Conservation (phyloP, 768 basidiomycete genomes). For the Leccinum olivaceopallidum region DNA sequence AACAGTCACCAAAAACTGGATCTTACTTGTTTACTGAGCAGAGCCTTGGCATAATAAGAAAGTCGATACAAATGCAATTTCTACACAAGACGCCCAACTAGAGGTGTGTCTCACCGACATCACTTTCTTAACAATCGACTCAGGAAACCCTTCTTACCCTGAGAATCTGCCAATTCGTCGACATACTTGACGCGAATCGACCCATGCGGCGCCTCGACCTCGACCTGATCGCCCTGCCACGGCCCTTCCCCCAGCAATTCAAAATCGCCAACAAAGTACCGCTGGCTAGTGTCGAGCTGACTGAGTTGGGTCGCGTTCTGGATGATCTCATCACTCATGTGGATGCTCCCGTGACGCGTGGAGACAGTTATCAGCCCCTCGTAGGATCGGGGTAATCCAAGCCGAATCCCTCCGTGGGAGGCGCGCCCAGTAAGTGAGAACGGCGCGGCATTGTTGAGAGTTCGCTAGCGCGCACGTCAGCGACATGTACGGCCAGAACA, state of each 20-base stretch:
- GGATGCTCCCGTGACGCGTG: conserved; percentile 19
- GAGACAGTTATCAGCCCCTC: conserved; percentile 20
- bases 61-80: neutral
- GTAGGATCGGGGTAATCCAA: conserved; percentile 25
- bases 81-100: neutral
- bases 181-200: conserved; percentile 21
- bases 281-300: conserved; percentile 15
- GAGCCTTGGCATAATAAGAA: neutral
- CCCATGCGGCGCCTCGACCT: conserved; percentile 19
- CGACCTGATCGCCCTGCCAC: conserved; percentile 26
- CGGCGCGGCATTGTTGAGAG: conserved; percentile 14
- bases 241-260: conserved; percentile 10
- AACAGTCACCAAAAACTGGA: neutral
- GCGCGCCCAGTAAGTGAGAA: conserved; percentile 16
- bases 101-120: neutral
- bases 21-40: too few species aligned
- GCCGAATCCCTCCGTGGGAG: conserved; percentile 14
- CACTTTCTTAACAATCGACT: conserved; percentile 20
- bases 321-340: conserved; percentile 15
- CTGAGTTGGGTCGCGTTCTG: conserved; percentile 23
- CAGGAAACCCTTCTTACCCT: conserved; percentile 19
- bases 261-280: conserved; percentile 31
- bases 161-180: conserved; percentile 10
- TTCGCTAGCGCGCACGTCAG: conserved; percentile 12
- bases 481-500: neutral